phyloP scores from a whole-genome alignment of 768 basidiomycete genomes.

The Suillus subluteus region DNA sequence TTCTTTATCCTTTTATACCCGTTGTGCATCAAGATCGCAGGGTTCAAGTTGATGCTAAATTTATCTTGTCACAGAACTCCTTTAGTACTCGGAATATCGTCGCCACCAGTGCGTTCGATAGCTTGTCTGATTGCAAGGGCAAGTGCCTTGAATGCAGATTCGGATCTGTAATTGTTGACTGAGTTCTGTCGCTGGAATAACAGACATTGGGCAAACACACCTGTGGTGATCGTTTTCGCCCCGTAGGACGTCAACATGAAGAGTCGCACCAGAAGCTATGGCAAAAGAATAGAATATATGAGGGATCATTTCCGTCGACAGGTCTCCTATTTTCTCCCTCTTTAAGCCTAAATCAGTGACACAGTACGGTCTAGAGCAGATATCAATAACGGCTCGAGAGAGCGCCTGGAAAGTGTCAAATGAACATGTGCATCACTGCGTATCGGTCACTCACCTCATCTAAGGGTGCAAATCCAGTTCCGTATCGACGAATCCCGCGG shows the following conservation, averaged over 20 bases:
- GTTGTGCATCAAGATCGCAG: conserved; percentile 1
- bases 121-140: conserved; percentile 95
- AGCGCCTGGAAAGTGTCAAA: conserved; percentile 64
- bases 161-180: conserved; percentile 60
- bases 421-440: conserved; percentile 18
- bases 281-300: conserved; percentile 98
- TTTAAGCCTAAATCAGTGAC: conserved; percentile 87
- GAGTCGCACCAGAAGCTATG: conserved; percentile 91
- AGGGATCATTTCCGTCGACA: conserved; percentile 97
- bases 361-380: conserved; percentile 96
- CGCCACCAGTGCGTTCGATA: conserved; percentile 85
- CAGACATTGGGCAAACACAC: conserved; percentile 45
- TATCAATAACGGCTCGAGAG: conserved; percentile 95
- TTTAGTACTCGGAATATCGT: conserved; percentile 95
- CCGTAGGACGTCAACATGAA: conserved; percentile 92
- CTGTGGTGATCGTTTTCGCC: conserved; percentile 98
- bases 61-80: conserved; percentile 67
- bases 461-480: conserved; percentile 94
- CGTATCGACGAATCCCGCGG: conserved; percentile 92
- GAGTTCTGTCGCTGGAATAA: conserved; percentile 4
- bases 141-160: conserved; percentile 97
- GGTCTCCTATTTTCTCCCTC: conserved; percentile 91
- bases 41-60: background rate
- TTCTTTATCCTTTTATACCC: conserved; percentile 1
- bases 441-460: conserved; percentile 73